Conservation (phyloP, 2,329 filamentous ascomycete genomes). For the Apiospora arundinis region DNA sequence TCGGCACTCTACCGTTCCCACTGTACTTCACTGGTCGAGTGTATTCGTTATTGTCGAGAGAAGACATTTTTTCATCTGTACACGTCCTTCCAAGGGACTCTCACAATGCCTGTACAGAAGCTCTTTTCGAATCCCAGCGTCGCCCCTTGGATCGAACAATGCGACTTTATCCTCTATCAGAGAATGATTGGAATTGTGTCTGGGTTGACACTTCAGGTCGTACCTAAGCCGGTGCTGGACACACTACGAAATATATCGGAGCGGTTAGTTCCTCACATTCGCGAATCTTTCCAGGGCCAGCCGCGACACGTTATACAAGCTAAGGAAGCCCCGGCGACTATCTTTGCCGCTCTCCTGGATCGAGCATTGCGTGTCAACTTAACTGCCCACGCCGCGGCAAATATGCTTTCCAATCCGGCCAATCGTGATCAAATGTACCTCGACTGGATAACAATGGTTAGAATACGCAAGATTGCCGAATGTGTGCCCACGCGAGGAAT, state of each 20-base stretch:
- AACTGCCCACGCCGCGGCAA: slow-evolving; percentile 91
- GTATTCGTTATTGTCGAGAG: slow-evolving; percentile 94
- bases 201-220: slow-evolving; percentile 87
- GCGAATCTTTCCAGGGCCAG: slow-evolving; percentile 83
- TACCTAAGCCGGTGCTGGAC: slow-evolving; percentile 85
- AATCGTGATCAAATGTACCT: slow-evolving; percentile 95
- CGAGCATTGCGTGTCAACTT: slow-evolving; percentile 90
- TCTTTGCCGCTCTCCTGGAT: slow-evolving; percentile 86
- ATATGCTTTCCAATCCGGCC: slow-evolving; percentile 86
- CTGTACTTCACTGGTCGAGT: slow-evolving; percentile 93
- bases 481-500: slow-evolving; percentile 67
- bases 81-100: slow-evolving; percentile 91
- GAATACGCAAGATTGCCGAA: slow-evolving; percentile 67
- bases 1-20: slow-evolving; percentile 91
- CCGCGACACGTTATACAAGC: slow-evolving; percentile 86
- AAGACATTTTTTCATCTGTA: slow-evolving; percentile 96
- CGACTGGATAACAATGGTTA: slow-evolving; percentile 79
- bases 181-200: slow-evolving; percentile 94
- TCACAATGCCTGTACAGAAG: slow-evolving; percentile 96
- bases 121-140: slow-evolving; percentile 82
- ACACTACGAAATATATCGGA: slow-evolving; percentile 88
- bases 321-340: slow-evolving; percentile 84
- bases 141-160: slow-evolving; percentile 92
- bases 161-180: slow-evolving; percentile 94
- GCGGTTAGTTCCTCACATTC: slow-evolving; percentile 80